Conservation (phyloP, 2,329 filamentous ascomycete genomes). For the Setomelanomma holmii region DNA sequence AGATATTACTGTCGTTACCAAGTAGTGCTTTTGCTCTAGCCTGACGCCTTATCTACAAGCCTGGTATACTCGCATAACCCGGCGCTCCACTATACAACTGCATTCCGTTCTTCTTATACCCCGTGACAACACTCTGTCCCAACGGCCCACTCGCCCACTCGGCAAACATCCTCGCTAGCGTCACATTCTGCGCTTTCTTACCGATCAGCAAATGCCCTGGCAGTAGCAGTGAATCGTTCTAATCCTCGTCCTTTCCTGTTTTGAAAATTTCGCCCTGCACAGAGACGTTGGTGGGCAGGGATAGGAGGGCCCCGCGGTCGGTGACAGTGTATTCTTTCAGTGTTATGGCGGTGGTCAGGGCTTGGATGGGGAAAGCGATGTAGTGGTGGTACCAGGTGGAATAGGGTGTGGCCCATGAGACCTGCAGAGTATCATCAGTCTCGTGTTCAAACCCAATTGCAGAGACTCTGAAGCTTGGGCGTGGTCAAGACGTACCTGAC, state of each 20-base stretch:
- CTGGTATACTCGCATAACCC: no score
- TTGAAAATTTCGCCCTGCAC: conserved; percentile 49
- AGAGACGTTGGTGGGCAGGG: conserved; percentile 43
- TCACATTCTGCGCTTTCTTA: conserved; percentile 42
- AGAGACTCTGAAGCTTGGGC: no score
- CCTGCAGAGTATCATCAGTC: no score
- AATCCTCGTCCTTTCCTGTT: conserved; percentile 44
- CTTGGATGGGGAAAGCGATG: conserved; percentile 55
- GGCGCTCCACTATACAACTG: conserved; percentile 51
- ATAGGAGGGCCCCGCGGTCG: conserved; percentile 56
- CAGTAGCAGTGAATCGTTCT: conserved; percentile 51
- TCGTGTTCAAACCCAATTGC: no score
- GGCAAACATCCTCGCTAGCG: conserved; percentile 47
- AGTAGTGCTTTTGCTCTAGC: no score
- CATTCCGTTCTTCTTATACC: conserved; percentile 49
- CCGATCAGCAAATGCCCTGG: conserved; percentile 54
- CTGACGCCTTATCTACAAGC: no score
- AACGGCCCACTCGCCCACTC: conserved; percentile 48
- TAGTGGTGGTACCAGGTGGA: conserved; percentile 59
- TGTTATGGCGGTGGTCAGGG: conserved; percentile 51
- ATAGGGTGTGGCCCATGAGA: conserved; percentile 55
- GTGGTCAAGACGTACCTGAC: conserved; percentile 48
- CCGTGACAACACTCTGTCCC: conserved; percentile 48
- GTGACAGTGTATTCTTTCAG: conserved; percentile 58
- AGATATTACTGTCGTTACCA: no score